Percentiles rank a stretch among this genome's conserved stretches.
phyloP scores from a whole-genome alignment of 2,329 filamentous ascomycete species.

The Pseudogymnoascus verrucosus region DNA sequence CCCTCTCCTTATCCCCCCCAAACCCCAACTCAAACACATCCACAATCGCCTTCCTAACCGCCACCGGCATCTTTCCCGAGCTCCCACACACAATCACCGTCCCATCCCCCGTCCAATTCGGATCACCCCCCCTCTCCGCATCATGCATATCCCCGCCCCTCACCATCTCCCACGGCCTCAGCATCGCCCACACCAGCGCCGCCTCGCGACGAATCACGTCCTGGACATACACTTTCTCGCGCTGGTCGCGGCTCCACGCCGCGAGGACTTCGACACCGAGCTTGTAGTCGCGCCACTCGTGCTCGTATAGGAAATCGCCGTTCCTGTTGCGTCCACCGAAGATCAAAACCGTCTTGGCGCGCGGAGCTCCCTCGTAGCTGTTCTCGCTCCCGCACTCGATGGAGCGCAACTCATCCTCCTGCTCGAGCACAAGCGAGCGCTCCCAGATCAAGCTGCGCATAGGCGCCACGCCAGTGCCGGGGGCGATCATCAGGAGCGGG shows the following conservation, averaged over 20 bases:
- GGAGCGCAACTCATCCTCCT: neutral
- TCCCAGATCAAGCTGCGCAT: conserved; percentile 75
- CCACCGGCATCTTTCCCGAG: conserved; percentile 64
- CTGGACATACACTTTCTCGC: conserved; percentile 59
- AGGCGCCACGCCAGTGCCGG: conserved; percentile 81
- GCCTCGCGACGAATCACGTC: conserved; percentile 26
- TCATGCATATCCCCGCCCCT: conserved; percentile 14
- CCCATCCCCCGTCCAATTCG: conserved; percentile 33
- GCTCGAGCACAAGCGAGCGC: conserved; percentile 37
- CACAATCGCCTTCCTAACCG: conserved; percentile 57
- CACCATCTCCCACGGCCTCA: conserved; percentile 34
- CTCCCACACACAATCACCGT: conserved; percentile 49
- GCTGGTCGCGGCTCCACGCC: conserved; percentile 65
- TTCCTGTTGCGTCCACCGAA: conserved; percentile 72
- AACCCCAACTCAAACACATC: conserved; percentile 45
- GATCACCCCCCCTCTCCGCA: neutral
- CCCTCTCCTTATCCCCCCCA: conserved; percentile 34
- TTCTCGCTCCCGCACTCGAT: neutral
- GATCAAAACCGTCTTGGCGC: conserved; percentile 48
- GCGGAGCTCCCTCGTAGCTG: neutral
- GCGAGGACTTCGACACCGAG: conserved; percentile 47
- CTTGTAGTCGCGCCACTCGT: conserved; percentile 58
- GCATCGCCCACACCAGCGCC: conserved; percentile 26
- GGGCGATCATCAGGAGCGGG: conserved; percentile 67
- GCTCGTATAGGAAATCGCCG: conserved; percentile 73